Evolutionary conservation across 306 rosid genomes (phyloP).

Genomic region (Dalbergia cochinchinensis): DNA sequence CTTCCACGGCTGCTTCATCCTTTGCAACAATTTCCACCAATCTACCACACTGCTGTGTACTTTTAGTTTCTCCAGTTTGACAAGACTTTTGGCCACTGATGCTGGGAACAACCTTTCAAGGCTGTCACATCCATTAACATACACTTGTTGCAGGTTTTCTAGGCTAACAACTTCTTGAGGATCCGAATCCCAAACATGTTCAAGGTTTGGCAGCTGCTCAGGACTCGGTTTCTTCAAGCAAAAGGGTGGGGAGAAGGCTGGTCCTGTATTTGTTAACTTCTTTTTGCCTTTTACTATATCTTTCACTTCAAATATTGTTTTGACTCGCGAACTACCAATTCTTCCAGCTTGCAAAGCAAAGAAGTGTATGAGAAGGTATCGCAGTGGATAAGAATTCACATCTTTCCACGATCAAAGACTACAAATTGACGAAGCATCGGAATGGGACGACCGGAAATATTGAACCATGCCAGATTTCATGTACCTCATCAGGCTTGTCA

Average conservation of each 20-base stretch:
- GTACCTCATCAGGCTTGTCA: neutral
- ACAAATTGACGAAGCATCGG: neutral
- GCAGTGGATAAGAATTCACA: neutral
- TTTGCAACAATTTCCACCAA: constrained; percentile 12
- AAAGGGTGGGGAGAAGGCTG: too few relatives aligned
- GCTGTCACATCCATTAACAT: too few relatives aligned
- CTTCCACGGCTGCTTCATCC: neutral
- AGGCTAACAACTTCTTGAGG: too few relatives aligned
- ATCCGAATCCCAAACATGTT: neutral
- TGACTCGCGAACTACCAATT: neutral
- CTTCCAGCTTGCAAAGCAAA: neutral
- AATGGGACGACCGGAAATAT: neutral
- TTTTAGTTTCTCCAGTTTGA: neutral
- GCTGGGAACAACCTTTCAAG: neutral
- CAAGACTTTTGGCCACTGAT: neutral
- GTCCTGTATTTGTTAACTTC: neutral
- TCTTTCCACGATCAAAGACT: neutral
- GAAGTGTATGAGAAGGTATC: neutral
- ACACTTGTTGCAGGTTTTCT: too few relatives aligned
- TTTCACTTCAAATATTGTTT: neutral
- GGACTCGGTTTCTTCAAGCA: neutral
- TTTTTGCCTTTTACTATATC: neutral
- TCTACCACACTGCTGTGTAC: neutral
- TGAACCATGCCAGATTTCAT: neutral
- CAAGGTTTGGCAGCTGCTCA: neutral